Evolutionary conservation across 192 early-diverging fungal genomes (phyloP).

Genomic region (Glomus cerebriforme): DNA sequence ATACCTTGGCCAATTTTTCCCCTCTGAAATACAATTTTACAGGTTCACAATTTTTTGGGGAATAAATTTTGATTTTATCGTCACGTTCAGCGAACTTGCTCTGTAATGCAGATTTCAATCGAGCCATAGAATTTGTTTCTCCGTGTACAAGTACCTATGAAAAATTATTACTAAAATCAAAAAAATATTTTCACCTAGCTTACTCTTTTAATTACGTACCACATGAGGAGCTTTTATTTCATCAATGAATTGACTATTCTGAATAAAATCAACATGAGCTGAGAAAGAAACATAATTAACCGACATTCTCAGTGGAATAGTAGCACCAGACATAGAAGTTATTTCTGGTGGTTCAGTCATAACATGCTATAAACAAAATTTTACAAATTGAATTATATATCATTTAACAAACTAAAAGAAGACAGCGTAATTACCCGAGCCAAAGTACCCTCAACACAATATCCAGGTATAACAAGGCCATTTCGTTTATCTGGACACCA

Average conservation of each 20-base stretch:
- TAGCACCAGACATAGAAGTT: slow-evolving; percentile 74
- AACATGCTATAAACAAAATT: slow-evolving; percentile 39
- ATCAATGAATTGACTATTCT: slow-evolving; percentile 96
- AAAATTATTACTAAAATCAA: background rate
- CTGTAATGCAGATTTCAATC: slow-evolving; percentile 82
- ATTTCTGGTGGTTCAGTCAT: slow-evolving; percentile 89
- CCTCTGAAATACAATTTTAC: slow-evolving; percentile 92
- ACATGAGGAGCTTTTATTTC: slow-evolving; percentile 90
- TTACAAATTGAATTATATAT: background rate
- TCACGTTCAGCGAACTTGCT: slow-evolving; percentile 81
- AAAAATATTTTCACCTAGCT: background rate
- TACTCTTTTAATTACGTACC: slow-evolving; percentile 44
- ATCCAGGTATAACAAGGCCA: slow-evolving; percentile 94
- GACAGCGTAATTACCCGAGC: slow-evolving; percentile 63
- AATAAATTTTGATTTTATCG: slow-evolving; percentile 78
- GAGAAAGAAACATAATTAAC: slow-evolving; percentile 97
- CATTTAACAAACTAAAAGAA: background rate
- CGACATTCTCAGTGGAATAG: slow-evolving; percentile 76
- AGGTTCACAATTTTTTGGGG: slow-evolving; percentile 87
- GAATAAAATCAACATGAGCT: slow-evolving; percentile 95
- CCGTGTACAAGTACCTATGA: slow-evolving; percentile 90
- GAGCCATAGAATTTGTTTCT: slow-evolving; percentile 91
- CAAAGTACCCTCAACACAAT: slow-evolving; percentile 95
- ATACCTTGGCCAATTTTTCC: slow-evolving; percentile 90
- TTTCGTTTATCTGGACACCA: slow-evolving; percentile 94